Conservation (phyloP, 306 rosid species). For the Astragalus glycyphyllos region DNA sequence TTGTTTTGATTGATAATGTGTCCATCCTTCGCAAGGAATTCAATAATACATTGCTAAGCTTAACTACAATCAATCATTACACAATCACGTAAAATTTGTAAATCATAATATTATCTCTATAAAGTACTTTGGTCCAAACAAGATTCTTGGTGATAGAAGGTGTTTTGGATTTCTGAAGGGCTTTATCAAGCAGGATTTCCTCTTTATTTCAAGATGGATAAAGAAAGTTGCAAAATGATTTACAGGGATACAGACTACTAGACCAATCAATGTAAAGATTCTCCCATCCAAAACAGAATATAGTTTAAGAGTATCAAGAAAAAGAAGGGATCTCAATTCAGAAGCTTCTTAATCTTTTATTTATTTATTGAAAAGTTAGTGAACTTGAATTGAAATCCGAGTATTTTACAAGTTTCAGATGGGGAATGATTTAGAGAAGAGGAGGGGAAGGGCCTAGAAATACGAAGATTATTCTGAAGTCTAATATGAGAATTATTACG, state of each 20-base stretch:
- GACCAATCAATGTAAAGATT: neutral
- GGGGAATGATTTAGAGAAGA: no score
- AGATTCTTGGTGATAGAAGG: neutral
- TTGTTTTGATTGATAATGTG: constrained; percentile 27
- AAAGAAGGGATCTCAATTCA: neutral
- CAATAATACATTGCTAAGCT: neutral
- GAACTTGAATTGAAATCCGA: no score
- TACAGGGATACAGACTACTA: constrained; percentile 9
- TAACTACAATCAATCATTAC: constrained; percentile 6
- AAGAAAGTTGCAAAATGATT: constrained; percentile 3
- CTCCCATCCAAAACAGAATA: constrained; percentile 3
- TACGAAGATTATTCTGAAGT: no score
- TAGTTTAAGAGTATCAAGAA: neutral
- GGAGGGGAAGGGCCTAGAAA: no score
- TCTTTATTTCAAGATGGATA: constrained; percentile 1
- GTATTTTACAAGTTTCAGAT: no score
- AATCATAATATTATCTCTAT: neutral
- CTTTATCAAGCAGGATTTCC: constrained; percentile 6
- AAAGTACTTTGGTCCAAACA: constrained; percentile 5
- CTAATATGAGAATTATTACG: no score
- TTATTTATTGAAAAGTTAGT: no score
- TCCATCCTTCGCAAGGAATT: constrained; percentile 16
- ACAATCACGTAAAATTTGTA: neutral
- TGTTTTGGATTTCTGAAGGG: neutral
- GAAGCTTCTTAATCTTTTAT: neutral